A percentile compares a stretch with the other conserved stretches of the same genome.
phyloP scores from a whole-genome alignment of 2,329 filamentous ascomycete species.

The Acrocalymma vagum region DNA sequence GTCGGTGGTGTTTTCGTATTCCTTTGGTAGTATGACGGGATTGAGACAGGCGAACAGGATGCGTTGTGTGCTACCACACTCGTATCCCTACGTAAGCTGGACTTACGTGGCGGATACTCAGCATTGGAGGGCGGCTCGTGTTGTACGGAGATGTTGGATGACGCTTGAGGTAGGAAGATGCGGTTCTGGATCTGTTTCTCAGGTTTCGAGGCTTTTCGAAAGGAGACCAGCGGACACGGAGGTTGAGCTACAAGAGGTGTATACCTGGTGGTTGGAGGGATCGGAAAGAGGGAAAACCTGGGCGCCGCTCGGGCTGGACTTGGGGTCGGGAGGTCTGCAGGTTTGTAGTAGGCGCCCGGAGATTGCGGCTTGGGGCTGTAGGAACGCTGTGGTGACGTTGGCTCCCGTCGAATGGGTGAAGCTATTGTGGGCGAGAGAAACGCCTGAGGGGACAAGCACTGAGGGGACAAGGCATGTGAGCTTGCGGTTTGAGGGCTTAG shows the following conservation, averaged over 20 bases:
- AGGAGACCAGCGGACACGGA: too few species aligned
- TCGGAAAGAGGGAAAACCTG: conserved; percentile 13
- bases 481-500: conserved; percentile 39
- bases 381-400: conserved; percentile 21
- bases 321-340: too few species aligned
- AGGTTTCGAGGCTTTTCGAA: too few species aligned
- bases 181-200: too few species aligned
- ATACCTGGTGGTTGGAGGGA: too few species aligned
- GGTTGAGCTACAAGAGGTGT: too few species aligned
- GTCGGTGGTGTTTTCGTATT: background rate
- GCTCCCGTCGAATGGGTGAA: conserved; percentile 15
- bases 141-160: conserved; percentile 2
- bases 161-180: conserved; percentile 13
- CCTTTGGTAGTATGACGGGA: conserved; percentile 8
- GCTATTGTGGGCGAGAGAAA: conserved; percentile 26
- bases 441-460: conserved; percentile 29
- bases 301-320: conserved; percentile 10
- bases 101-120: too few species aligned
- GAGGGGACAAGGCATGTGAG: conserved; percentile 34
- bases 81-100: too few species aligned
- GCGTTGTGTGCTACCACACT: background rate
- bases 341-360: conserved; percentile 12
- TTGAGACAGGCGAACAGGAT: background rate
- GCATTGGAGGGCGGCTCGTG: too few species aligned
- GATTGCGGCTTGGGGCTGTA: conserved; percentile 16